These are phyloP conservation scores for Coccomyxa sp. DNA, from an alignment of 139 green algal genomes.

Conservation along the genomic window DNA sequence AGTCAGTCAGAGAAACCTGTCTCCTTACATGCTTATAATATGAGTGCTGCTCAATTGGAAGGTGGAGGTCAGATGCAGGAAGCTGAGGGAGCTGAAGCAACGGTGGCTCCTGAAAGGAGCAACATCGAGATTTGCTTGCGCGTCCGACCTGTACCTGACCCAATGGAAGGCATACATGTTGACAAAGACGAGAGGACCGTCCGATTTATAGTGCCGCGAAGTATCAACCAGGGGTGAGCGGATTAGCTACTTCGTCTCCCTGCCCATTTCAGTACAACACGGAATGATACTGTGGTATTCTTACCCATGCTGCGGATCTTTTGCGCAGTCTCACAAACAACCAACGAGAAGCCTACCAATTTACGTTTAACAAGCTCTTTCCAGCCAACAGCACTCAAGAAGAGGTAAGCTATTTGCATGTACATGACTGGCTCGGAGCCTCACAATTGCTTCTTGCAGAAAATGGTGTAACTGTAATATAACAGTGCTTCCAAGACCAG, in stretches of 20 bases:
- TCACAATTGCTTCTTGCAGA: neutral
- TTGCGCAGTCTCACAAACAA: too few relatives aligned
- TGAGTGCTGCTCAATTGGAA: too few relatives aligned
- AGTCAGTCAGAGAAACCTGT: too few relatives aligned
- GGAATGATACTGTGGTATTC: neutral
- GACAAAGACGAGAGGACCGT: slow-evolving; percentile 28
- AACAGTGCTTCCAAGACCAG: slow-evolving; percentile 68
- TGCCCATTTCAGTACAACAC: neutral
- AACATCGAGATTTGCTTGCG: slow-evolving; percentile 64
- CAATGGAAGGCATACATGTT: slow-evolving; percentile 22
- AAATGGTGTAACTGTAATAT: slow-evolving; percentile 68
- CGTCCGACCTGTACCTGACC: slow-evolving; percentile 39
- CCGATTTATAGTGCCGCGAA: slow-evolving; percentile 10
- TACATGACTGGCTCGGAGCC: neutral
- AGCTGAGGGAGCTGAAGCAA: too few relatives aligned
- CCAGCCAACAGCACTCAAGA: too few relatives aligned
- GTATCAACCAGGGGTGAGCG: too few relatives aligned
- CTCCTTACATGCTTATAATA: too few relatives aligned
- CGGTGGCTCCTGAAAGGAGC: neutral
- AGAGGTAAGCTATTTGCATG: too few relatives aligned
- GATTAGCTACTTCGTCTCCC: too few relatives aligned
- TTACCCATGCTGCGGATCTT: neutral
- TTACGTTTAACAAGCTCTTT: too few relatives aligned
- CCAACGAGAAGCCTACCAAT: too few relatives aligned
- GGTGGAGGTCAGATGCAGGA: too few relatives aligned